phyloP scores from a whole-genome alignment of 768 basidiomycete species.

The Boletellus sp. region DNA sequence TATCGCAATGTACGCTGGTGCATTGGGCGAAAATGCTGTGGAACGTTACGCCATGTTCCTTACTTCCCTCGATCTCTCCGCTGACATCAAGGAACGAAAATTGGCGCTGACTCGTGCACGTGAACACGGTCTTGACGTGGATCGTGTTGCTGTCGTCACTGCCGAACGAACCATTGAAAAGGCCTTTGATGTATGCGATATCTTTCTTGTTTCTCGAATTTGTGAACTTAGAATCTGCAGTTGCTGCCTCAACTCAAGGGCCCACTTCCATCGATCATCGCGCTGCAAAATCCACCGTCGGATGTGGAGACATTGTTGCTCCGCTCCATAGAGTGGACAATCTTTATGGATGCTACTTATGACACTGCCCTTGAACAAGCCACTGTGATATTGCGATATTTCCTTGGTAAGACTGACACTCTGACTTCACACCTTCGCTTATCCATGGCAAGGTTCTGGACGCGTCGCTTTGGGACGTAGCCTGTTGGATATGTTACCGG shows the following conservation, averaged over 20 bases:
- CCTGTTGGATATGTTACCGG: slow-evolving; percentile 57
- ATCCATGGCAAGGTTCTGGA: slow-evolving; percentile 53
- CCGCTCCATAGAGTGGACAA: slow-evolving; percentile 93
- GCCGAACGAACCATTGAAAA: slow-evolving; percentile 76
- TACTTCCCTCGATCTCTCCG: slow-evolving; percentile 64
- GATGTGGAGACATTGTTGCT: slow-evolving; percentile 64
- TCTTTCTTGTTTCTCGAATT: slow-evolving; percentile 4
- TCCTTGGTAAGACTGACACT: slow-evolving; percentile 62
- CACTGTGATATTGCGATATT: slow-evolving; percentile 84
- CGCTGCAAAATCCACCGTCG: slow-evolving; percentile 51
- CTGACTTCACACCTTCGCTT: not conserved
- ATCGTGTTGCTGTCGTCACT: slow-evolving; percentile 72
- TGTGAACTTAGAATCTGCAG: slow-evolving; percentile 30
- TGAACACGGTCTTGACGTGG: slow-evolving; percentile 82
- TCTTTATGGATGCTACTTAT: slow-evolving; percentile 69
- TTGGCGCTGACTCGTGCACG: slow-evolving; percentile 70
- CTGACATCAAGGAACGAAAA: slow-evolving; percentile 60
- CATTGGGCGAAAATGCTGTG: slow-evolving; percentile 85
- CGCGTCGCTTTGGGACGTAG: slow-evolving; percentile 64
- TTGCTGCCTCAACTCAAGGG: slow-evolving; percentile 52
- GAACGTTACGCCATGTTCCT: slow-evolving; percentile 92
- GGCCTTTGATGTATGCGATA: slow-evolving; percentile 53
- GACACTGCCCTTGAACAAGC: slow-evolving; percentile 79
- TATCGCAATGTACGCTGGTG: slow-evolving; percentile 92
- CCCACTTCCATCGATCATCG: slow-evolving; percentile 57